Evolutionary conservation across 2,329 filamentous ascomycete species (phyloP).

Genomic region (Lasiodiplodia hormozganensis): DNA sequence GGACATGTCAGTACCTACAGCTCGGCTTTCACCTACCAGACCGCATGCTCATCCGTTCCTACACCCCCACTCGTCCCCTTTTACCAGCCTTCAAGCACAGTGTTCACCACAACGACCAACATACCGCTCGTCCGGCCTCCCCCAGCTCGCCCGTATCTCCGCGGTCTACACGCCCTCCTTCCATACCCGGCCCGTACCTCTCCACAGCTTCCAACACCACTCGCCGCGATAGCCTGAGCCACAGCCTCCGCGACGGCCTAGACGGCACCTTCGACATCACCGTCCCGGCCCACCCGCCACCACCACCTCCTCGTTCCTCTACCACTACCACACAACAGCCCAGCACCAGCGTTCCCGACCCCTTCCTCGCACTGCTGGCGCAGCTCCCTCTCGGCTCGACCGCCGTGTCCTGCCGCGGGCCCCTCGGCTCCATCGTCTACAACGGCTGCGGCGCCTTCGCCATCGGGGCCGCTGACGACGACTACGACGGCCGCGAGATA

Average conservation of each 20-base stretch:
- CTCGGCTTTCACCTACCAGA: slow-evolving; percentile 61
- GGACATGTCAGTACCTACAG: slow-evolving; percentile 61
- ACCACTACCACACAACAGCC: neutral
- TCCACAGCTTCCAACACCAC: neutral
- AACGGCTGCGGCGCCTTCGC: slow-evolving; percentile 54
- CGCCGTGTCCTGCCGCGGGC: slow-evolving; percentile 52
- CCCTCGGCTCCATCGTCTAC: slow-evolving; percentile 60
- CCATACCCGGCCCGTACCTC: neutral
- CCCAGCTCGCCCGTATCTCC: slow-evolving; percentile 1
- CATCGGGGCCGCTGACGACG: slow-evolving; percentile 47
- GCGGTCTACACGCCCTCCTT: slow-evolving; percentile 21
- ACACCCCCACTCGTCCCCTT: slow-evolving; percentile 59
- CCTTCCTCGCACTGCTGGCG: neutral
- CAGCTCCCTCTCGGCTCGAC: neutral
- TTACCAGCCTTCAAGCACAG: slow-evolving; percentile 34
- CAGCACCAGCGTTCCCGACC: neutral
- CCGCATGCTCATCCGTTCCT: slow-evolving; percentile 58
- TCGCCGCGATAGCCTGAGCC: slow-evolving; percentile 38
- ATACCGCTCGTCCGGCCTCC: neutral
- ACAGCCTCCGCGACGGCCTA: slow-evolving; percentile 29
- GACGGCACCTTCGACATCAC: slow-evolving; percentile 36
- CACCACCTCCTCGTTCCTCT: neutral
- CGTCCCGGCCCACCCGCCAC: slow-evolving; percentile 1
- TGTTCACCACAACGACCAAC: neutral
- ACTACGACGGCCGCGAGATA: neutral